phyloP scores from a whole-genome alignment of 2,329 filamentous ascomycete species.

The Juglanconis oblonga region DNA sequence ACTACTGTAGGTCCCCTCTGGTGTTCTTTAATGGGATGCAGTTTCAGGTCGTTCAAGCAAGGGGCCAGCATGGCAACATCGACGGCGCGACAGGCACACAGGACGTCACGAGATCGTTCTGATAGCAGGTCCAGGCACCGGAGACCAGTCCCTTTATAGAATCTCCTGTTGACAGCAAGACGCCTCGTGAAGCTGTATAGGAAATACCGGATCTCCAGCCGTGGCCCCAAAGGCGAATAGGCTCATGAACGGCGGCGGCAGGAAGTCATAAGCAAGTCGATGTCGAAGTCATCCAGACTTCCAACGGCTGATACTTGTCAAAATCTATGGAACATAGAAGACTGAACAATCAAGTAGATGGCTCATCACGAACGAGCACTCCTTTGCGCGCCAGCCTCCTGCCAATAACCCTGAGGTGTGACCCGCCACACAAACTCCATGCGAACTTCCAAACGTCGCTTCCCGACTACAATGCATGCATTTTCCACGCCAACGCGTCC shows the following conservation, averaged over 20 bases:
- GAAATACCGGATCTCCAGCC: no score
- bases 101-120: no score
- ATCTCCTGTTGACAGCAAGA: no score
- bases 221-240: not conserved
- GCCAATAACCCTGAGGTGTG: not conserved
- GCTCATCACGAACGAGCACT: not conserved
- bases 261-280: not conserved
- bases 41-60: not conserved
- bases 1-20: not conserved
- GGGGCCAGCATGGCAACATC: not conserved
- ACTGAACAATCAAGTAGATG: not conserved
- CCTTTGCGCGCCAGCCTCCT: constrained; percentile 1
- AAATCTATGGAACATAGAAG: not conserved
- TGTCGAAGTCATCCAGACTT: not conserved
- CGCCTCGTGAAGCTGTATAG: no score
- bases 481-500: not conserved
- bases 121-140: no score
- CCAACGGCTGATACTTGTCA: not conserved
- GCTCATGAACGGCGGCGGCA: not conserved
- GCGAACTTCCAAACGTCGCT: not conserved
- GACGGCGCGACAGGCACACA: no score
- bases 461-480: not conserved
- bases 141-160: no score
- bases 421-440: constrained; percentile 5
- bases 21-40: not conserved